These are phyloP conservation scores for Comarum palustre DNA, from an alignment of 306 rosid genomes.

Conservation along the genomic window DNA sequence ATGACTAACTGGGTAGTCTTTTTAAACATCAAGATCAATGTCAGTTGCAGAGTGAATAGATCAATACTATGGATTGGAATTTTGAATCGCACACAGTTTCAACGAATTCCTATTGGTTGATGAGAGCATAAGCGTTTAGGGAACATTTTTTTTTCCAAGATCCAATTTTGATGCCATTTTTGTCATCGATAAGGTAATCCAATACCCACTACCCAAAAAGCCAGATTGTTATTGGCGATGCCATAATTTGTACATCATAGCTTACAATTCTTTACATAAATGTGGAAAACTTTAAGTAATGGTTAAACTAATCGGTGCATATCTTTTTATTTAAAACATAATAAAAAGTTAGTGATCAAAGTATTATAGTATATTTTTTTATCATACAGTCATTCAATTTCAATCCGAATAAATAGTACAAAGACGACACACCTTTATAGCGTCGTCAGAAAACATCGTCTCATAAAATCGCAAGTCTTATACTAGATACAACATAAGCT, in stretches of 20 bases:
- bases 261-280: constrained; percentile 16
- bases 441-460: too few species aligned
- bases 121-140: background rate
- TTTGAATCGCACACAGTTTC: background rate
- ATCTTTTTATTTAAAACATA: background rate
- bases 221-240: constrained; percentile 12
- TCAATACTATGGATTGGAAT: background rate
- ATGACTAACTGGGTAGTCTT: background rate
- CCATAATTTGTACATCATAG: constrained; percentile 2
- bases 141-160: constrained; percentile 10
- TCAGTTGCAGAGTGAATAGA: background rate
- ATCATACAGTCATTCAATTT: too few species aligned
- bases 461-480: too few species aligned
- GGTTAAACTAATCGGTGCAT: background rate
- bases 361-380: too few species aligned
- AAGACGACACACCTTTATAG: too few species aligned
- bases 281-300: background rate
- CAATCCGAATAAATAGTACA: too few species aligned
- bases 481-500: too few species aligned
- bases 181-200: constrained; percentile 13
- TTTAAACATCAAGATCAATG: background rate
- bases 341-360: background rate
- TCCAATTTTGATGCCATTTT: constrained; percentile 23
- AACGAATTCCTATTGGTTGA: constrained; percentile 8
- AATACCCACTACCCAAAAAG: constrained; percentile 36